Evolutionary conservation across 495 filamentous ascomycete species (phyloP).

Genomic region (Aspergillus hancockii): DNA sequence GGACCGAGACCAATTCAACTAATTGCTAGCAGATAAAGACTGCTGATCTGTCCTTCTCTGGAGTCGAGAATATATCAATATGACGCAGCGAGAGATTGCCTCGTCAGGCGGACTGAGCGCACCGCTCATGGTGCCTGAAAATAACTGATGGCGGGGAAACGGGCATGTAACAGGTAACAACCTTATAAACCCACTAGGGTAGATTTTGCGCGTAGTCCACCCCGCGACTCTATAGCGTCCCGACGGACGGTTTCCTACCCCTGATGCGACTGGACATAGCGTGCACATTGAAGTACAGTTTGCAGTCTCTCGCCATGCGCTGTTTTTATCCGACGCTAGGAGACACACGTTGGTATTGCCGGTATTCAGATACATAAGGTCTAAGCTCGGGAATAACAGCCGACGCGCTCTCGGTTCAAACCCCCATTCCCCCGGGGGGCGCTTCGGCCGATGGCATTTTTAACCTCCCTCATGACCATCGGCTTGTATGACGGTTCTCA

Average conservation of each 20-base stretch:
- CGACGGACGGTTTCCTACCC: constrained; percentile 11
- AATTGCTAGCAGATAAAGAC: not conserved
- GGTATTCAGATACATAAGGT: not conserved
- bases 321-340: constrained; percentile 8
- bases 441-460: not conserved
- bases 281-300: not conserved
- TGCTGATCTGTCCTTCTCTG: not conserved
- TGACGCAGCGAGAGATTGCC: constrained; percentile 6
- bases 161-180: constrained; percentile 20
- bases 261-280: not conserved
- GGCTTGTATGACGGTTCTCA: not conserved
- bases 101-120: constrained; percentile 14
- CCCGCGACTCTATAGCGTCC: not conserved
- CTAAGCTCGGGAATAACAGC: constrained; percentile 3
- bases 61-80: not conserved
- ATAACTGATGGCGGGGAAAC: constrained; percentile 7
- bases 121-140: constrained; percentile 14
- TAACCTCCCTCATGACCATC: not conserved
- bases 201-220: not conserved
- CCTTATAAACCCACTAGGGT: constrained; percentile 17
- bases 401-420: not conserved
- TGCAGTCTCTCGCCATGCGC: constrained; percentile 11
- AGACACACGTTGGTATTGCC: not conserved
- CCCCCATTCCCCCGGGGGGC: not conserved
- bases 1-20: not conserved